phyloP scores from a whole-genome alignment of 2,329 filamentous ascomycete species.

The Balansia obtecta region DNA sequence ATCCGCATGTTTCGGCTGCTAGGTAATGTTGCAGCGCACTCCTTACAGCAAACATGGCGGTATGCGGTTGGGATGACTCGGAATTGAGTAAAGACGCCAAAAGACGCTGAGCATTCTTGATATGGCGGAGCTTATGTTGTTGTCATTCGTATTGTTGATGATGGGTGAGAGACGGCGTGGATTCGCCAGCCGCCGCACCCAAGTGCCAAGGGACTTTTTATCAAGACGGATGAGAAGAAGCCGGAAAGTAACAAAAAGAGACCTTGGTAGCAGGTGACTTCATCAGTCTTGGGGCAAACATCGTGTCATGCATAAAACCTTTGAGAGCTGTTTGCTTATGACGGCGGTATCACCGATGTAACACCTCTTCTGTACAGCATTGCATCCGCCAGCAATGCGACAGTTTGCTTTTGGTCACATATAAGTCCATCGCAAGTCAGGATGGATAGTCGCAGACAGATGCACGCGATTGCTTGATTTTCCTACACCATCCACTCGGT shows the following conservation, averaged over 20 bases:
- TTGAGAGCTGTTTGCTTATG: not conserved
- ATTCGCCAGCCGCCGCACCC: too few species aligned
- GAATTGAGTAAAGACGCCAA: too few species aligned
- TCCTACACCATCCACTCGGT: not conserved
- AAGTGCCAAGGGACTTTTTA: too few species aligned
- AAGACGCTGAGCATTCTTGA: too few species aligned
- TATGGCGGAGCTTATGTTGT: too few species aligned
- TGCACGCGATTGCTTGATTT: not conserved
- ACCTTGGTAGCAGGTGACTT: too few species aligned
- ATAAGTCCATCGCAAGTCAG: not conserved
- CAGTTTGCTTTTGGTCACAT: not conserved
- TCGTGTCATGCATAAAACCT: not conserved
- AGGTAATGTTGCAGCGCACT: not conserved
- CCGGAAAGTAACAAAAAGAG: too few species aligned
- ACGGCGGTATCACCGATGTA: not conserved
- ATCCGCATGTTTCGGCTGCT: constrained; percentile 10
- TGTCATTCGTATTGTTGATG: too few species aligned
- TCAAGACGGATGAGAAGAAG: too few species aligned
- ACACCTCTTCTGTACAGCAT: not conserved
- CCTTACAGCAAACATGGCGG: not conserved
- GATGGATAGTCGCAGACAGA: not conserved
- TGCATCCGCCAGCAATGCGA: not conserved
- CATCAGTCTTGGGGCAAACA: not conserved
- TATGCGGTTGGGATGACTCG: not conserved
- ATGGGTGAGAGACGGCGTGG: too few species aligned